These are phyloP conservation scores for Alternaria alternata DNA, from an alignment of 2,329 filamentous ascomycete genomes.

Conservation along the genomic window DNA sequence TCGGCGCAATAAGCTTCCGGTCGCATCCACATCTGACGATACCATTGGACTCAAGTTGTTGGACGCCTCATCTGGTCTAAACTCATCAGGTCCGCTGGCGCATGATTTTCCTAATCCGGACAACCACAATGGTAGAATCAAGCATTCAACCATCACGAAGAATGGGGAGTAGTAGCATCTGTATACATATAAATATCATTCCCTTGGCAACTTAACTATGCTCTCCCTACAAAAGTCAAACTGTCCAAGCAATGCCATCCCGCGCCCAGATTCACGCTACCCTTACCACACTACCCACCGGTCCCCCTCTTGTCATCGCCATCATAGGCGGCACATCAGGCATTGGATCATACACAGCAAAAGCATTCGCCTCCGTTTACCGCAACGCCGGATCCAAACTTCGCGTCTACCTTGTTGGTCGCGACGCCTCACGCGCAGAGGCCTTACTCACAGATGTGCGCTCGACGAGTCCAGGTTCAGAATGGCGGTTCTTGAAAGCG, in stretches of 20 bases:
- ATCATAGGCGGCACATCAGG: conserved; percentile 35
- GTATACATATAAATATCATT: not conserved
- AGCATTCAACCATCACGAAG: not conserved
- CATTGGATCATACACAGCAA: conserved; percentile 37
- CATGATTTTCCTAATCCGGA: conserved; percentile 1
- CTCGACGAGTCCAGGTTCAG: conserved; percentile 37
- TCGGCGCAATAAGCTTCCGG: not conserved
- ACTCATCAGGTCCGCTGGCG: not conserved
- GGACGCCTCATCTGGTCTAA: not conserved
- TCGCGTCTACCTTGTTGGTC: conserved; percentile 56
- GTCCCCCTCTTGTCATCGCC: conserved; percentile 30
- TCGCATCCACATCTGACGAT: not conserved
- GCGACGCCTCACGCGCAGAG: conserved; percentile 43
- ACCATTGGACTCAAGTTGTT: not conserved
- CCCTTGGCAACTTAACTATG: not conserved
- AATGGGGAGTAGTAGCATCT: not conserved
- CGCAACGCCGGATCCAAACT: conserved; percentile 31
- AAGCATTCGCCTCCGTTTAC: conserved; percentile 19
- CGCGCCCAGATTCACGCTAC: conserved; percentile 10
- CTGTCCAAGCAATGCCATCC: not conserved
- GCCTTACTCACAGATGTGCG: conserved; percentile 38
- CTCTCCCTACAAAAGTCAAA: not conserved
- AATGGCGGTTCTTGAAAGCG: conserved; percentile 47
- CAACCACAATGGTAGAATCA: not conserved
- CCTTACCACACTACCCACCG: conserved; percentile 26